Evolutionary conservation across 306 rosid species (phyloP).

Genomic region (Fagus sylvatica): DNA sequence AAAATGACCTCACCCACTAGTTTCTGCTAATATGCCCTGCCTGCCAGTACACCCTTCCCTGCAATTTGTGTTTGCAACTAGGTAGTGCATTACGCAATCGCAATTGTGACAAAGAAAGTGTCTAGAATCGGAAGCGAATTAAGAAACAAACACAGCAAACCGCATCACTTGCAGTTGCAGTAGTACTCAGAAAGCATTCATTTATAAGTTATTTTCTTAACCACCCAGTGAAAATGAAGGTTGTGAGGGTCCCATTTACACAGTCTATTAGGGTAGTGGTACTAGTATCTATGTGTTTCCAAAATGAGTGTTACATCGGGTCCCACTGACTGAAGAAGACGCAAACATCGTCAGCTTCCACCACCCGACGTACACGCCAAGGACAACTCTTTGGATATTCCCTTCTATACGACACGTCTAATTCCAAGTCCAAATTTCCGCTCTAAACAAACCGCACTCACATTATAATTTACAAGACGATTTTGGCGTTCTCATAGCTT

Average conservation of each 20-base stretch:
- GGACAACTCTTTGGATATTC: constrained; percentile 43
- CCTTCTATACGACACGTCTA: constrained; percentile 17
- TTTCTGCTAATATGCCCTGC: not conserved
- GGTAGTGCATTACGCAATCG: too few species aligned
- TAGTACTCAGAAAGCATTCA: too few species aligned
- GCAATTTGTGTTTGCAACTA: too few species aligned
- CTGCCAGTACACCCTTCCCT: not conserved
- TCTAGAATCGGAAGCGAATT: too few species aligned
- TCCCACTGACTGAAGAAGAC: not conserved
- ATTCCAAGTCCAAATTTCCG: not conserved
- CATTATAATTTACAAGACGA: not conserved
- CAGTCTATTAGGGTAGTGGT: too few species aligned
- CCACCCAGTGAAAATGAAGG: not conserved
- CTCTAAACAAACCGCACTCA: not conserved
- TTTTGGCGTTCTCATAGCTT: too few species aligned
- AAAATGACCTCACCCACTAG: constrained; percentile 8
- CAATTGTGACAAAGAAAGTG: too few species aligned
- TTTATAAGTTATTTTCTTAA: not conserved
- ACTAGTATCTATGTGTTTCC: constrained; percentile 20
- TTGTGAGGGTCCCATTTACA: constrained; percentile 19
- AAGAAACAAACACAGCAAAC: too few species aligned
- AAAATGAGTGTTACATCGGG: constrained; percentile 10
- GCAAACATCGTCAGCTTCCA: constrained; percentile 39
- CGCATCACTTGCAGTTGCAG: too few species aligned
- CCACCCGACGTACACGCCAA: constrained; percentile 68